Conservation (phyloP, 805 yeast genomes). For the Wickerhamiella domercqiae region DNA sequence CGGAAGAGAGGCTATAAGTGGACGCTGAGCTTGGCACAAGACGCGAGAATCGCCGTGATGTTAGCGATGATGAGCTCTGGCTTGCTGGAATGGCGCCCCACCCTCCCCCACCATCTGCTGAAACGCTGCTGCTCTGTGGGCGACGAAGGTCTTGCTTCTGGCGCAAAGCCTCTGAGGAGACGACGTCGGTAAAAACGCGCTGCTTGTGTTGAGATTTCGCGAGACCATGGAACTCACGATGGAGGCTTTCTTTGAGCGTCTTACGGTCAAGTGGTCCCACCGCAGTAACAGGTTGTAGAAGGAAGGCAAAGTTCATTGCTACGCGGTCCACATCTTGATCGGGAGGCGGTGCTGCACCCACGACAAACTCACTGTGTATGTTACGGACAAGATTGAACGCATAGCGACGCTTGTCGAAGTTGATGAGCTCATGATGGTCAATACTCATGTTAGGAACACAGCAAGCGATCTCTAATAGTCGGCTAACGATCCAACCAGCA, state of each 20-base stretch:
- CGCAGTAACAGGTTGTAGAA: neutral
- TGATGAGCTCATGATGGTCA: constrained; percentile 48
- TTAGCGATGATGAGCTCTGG: constrained; percentile 12
- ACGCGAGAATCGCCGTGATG: constrained; percentile 9
- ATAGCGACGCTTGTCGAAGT: constrained; percentile 73
- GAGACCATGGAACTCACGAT: constrained; percentile 29
- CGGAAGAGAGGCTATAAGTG: constrained; percentile 4
- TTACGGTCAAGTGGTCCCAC: constrained; percentile 18
- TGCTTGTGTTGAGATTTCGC: constrained; percentile 24
- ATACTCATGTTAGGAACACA: constrained; percentile 66
- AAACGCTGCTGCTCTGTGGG: constrained; percentile 2
- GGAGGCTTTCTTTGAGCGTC: constrained; percentile 27
- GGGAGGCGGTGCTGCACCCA: constrained; percentile 7
- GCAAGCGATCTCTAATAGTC: constrained; percentile 59
- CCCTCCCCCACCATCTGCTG: constrained; percentile 1
- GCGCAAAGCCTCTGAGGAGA: constrained; percentile 38
- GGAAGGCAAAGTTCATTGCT: constrained; percentile 2
- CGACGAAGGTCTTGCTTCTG: constrained; percentile 37
- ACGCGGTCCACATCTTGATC: constrained; percentile 8
- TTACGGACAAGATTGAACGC: constrained; percentile 46
- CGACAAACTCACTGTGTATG: constrained; percentile 21
- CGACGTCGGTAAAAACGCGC: constrained; percentile 32
- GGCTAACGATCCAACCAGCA: constrained; percentile 79
- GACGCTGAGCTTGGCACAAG: constrained; percentile 4
- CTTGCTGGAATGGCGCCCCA: constrained; percentile 9